Conservation (phyloP, 352 stramenopile species). For the Phytophthora pinifolia region DNA sequence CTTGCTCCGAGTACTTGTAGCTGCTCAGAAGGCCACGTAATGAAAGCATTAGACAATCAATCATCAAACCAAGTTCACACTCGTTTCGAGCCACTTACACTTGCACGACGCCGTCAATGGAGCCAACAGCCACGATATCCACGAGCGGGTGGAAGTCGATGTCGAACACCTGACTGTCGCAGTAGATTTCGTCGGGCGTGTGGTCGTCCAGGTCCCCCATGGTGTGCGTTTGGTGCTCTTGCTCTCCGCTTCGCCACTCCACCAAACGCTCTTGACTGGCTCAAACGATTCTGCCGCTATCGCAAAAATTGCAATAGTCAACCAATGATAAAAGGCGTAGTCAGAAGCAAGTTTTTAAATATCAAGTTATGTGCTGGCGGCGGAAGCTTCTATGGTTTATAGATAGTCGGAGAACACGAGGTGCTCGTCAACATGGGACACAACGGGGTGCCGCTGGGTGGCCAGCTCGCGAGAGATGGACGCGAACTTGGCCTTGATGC, state of each 20-base stretch:
- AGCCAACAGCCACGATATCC: conserved; percentile 72
- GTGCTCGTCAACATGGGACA: conserved; percentile 59
- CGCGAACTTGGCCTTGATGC: conserved; percentile 64
- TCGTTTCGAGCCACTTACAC: conserved; percentile 40
- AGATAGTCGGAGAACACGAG: conserved; percentile 79
- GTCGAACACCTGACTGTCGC: conserved; percentile 78
- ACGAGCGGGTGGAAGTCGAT: conserved; percentile 82
- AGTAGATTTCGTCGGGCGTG: conserved; percentile 77
- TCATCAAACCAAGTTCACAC: no score
- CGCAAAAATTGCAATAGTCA: not conserved
- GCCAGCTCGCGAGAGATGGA: conserved; percentile 65
- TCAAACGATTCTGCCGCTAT: conserved; percentile 17
- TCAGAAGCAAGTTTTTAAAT: conserved; percentile 21
- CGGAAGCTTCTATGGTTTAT: no score
- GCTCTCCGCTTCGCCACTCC: no score
- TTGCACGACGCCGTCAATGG: conserved; percentile 81
- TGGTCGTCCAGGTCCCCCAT: conserved; percentile 76
- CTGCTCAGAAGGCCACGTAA: conserved; percentile 27
- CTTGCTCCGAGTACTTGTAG: conserved; percentile 80
- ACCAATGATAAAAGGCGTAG: conserved; percentile 8
- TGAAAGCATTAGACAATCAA: conserved; percentile 1
- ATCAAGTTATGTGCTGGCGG: conserved; percentile 13
- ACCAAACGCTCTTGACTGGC: conserved; percentile 34
- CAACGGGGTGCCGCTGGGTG: conserved; percentile 40
- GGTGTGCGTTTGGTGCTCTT: no score